Base-by-base conservation (phyloP, 257 asterid genomes). In the Solanum etuberosum region DNA sequence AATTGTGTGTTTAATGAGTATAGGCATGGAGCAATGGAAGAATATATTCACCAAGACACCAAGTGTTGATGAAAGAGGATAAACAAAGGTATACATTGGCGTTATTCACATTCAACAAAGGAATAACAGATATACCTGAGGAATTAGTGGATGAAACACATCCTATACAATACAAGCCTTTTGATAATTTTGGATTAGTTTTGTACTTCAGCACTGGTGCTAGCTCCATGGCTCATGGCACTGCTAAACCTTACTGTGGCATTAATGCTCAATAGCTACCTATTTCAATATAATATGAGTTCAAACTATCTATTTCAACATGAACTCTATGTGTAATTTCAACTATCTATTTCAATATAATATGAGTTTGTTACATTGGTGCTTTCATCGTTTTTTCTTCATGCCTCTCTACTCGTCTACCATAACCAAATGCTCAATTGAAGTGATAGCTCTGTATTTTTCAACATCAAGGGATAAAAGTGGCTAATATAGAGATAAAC, bases 11-110 rank as follows among this genome's bases (percentile, higher is more conserved):
- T 46, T 46, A 57, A 63, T 65, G 57, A 76, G 20, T 16, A 6
- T 48, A 92, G 97, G 97, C 96, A 81, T 94, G 97, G 97, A 94
- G 97, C 92, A 94, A 94, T 87, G 94, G 91, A 84, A 92, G 93
- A 88, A 87, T 94, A 86, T 84, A 85, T 43, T 74, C 96, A 74
- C 89, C 95, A n/a, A 76, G 76, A 89, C 97, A 94, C 88, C 86
- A 83, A 90, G 96, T 94, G 87, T 80, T 87, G 10, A 84, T 93
- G 92, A 86, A 88, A 82, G 94, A 83, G 48, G 89, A 88, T 59
- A 84, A 87, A 85, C 77, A 90, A 72, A 93, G 97, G 77, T 93
- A 90, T 67, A 88, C 93, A 63, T 32, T 93, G 11, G 94, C 92
- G 5, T 34, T 91, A 13, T 93, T 94, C 89, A 89, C 97, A 18